Base-by-base conservation (phyloP, 2,329 filamentous ascomycete species). In the Celoporthe dispersa region DNA sequence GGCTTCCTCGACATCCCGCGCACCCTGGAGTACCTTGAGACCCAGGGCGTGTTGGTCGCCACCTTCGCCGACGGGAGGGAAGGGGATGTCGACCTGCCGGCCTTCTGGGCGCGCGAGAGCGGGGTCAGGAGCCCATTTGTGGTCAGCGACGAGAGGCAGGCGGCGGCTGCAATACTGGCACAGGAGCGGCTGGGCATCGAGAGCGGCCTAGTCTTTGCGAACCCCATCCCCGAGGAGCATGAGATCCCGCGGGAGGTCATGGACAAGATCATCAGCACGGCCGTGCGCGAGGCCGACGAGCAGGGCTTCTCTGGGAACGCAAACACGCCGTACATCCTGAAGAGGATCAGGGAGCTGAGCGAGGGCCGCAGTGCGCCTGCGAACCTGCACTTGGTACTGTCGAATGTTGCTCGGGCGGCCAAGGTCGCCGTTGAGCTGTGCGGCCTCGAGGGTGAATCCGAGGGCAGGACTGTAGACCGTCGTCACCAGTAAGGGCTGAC, bases 1-100 rank as follows among this genome's bases (percentile, higher is more conserved):
- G 96, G 95, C 72, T 98, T 99, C 80, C 85, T 99, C 51, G 96
- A 99, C 78, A 94, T 98, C 71, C 90, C 92, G 2, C 87, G 93
- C 66, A 99, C 96, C 0, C 85, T 99, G 6, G 96, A 99, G 82
- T 86, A 86, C 74, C 83, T 91, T 28, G 89, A 91, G 79, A 91
- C 89, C 0, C 88, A 91, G 77, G 92, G 92, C 12, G 94, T 94
- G 31, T 87, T 91, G 51, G 94, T 98, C 0, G 92, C 90, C 3
- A 98, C 96, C 2, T 99, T 98, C 82, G 91, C 94, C 33, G 93
- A 97, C 80, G 93, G 92, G 1, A 87, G 93, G 51, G 81, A 82
- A 35, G 91, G 90, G 1, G 81, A 86, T 7, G 87, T 98, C 55
- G 92, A 97, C 75, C 96, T 98, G 76, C 96, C 96, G 1, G 94